These are phyloP conservation scores for Diaporthe citriasiana DNA, from an alignment of 2,329 filamentous ascomycete genomes.

Conservation along the genomic window DNA sequence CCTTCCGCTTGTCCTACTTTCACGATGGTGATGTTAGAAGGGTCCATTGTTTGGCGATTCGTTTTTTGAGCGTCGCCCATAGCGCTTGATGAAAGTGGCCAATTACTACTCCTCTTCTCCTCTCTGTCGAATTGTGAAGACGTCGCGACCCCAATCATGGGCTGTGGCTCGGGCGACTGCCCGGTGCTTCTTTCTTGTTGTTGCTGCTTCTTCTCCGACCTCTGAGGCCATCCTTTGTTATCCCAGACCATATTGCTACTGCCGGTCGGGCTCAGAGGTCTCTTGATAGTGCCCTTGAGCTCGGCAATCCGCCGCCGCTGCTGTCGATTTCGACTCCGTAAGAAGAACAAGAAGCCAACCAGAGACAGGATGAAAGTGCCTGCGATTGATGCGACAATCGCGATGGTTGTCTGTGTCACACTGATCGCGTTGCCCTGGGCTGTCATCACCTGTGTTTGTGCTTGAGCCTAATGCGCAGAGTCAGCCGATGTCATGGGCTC, in stretches of 20 bases:
- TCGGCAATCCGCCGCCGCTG: not conserved
- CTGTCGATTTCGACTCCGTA: conserved; percentile 21
- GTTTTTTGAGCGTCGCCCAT: not conserved
- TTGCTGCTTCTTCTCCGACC: not conserved
- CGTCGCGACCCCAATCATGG: conserved; percentile 3
- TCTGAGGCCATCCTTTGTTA: not conserved
- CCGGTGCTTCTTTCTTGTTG: not conserved
- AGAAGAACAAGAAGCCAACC: conserved; percentile 26
- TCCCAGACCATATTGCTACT: conserved; percentile 31
- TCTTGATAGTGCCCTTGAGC: conserved; percentile 21
- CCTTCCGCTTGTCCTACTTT: conserved; percentile 15
- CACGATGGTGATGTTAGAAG: conserved; percentile 4
- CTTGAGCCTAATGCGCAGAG: conserved; percentile 13
- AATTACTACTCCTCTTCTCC: conserved; percentile 21
- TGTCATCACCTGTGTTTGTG: conserved; percentile 24
- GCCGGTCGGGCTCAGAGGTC: conserved; percentile 12
- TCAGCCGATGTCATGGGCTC: not conserved
- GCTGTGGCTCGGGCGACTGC: not conserved
- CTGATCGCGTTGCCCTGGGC: not conserved
- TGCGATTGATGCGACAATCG: conserved; percentile 28
- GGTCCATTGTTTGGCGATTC: not conserved
- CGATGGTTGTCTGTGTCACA: conserved; percentile 14
- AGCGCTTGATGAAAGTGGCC: conserved; percentile 11
- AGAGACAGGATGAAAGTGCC: conserved; percentile 26
- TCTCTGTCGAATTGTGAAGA: conserved; percentile 11